phyloP scores from a whole-genome alignment of 805 yeast genomes.

The Ogataea paradorogensis region DNA sequence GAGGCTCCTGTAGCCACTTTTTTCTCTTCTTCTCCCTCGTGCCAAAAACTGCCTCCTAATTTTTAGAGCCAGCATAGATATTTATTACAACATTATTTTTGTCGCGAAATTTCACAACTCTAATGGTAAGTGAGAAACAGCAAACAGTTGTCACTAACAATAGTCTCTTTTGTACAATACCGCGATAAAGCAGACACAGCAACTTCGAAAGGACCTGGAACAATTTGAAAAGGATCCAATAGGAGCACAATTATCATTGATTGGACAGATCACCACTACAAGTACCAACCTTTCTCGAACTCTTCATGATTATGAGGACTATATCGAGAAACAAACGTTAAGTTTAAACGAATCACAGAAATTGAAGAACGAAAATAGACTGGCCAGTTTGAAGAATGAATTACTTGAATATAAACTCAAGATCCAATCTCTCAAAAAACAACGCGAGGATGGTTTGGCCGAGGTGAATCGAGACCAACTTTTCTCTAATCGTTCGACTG shows the following conservation, averaged over 20 bases:
- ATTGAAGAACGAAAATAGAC: constrained; percentile 57
- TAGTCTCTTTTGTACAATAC: constrained; percentile 87
- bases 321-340: constrained; percentile 54
- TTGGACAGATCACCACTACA: constrained; percentile 73
- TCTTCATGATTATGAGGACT: constrained; percentile 43
- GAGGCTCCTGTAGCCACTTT: background rate
- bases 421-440: constrained; percentile 51
- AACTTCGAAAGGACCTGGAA: constrained; percentile 65
- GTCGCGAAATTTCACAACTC: constrained; percentile 11
- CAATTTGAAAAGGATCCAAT: constrained; percentile 63
- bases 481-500: constrained; percentile 34
- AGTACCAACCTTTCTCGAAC: constrained; percentile 73
- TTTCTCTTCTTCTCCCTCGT: background rate
- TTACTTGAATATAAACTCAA: constrained; percentile 44
- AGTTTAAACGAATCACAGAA: constrained; percentile 45
- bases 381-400: constrained; percentile 53
- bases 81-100: constrained; percentile 1
- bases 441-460: constrained; percentile 51
- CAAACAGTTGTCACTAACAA: background rate
- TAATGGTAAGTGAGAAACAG: constrained; percentile 4
- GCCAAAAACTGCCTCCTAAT: background rate
- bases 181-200: constrained; percentile 80
- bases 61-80: background rate
- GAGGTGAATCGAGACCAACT: constrained; percentile 50
- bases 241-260: constrained; percentile 63